phyloP scores from a whole-genome alignment of 768 basidiomycete genomes.

The Auriscalpium orientale region DNA sequence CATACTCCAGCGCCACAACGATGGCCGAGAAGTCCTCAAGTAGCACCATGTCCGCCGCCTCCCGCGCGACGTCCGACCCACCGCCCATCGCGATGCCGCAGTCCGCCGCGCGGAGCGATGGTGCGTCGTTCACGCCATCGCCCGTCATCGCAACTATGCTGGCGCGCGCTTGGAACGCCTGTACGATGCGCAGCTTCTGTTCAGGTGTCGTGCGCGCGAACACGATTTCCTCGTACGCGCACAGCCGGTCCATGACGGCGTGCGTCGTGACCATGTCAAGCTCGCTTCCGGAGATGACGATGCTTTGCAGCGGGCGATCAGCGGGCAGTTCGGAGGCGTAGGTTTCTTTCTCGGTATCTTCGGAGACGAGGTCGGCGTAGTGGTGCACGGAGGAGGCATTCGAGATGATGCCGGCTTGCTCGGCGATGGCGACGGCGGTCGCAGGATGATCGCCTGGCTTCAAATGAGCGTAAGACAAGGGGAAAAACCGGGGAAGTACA shows the following conservation, averaged over 20 bases:
- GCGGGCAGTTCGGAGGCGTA: neutral
- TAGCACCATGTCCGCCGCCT: constrained; percentile 57
- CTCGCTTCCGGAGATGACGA: constrained; percentile 36
- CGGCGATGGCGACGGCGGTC: constrained; percentile 57
- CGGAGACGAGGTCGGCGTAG: constrained; percentile 26
- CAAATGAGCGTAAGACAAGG: neutral
- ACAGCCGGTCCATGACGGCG: constrained; percentile 19
- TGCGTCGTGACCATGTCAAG: constrained; percentile 10
- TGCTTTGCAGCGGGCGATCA: constrained; percentile 21
- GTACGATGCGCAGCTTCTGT: constrained; percentile 60
- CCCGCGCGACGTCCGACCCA: constrained; percentile 43
- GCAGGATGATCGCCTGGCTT: constrained; percentile 44
- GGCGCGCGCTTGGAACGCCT: constrained; percentile 43
- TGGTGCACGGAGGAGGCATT: constrained; percentile 28
- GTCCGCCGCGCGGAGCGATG: constrained; percentile 51
- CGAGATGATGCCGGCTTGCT: constrained; percentile 49
- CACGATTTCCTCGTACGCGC: constrained; percentile 41
- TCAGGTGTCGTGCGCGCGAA: constrained; percentile 59
- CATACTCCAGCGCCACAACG: constrained; percentile 56
- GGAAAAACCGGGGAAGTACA: neutral
- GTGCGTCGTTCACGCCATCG: constrained; percentile 58
- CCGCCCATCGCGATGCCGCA: constrained; percentile 55
- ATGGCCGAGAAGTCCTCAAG: constrained; percentile 62
- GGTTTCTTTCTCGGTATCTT: constrained; percentile 8
- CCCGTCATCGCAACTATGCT: constrained; percentile 35